Base-by-base conservation (phyloP, 1,139 yeast genomes). In the Yamadazyma songkhlaensis region DNA sequence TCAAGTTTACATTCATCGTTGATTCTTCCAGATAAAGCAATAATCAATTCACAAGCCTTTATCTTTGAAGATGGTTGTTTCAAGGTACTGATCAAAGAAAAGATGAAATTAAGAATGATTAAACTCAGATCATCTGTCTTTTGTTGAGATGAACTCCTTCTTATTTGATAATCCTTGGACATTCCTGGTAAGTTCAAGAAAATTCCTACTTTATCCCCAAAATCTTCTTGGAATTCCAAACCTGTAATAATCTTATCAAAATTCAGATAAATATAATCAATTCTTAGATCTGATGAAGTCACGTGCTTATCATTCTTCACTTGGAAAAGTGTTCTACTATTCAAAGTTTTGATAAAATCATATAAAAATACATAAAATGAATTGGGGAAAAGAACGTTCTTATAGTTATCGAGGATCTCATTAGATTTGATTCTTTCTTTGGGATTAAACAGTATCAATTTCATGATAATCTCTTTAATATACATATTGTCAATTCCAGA, bases 1-100 rank as follows among this genome's bases (percentile, higher is more conserved):
- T 92, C 97, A 32, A 92, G 65, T 53, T 89, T 90, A 14, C 83
- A 83, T 40, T 86, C 95, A 53, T 92, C 97, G 29, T 78, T 77
- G 3, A 88, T 67, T 42, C 80, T 74, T 53, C 87, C 96, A 1
- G 94, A 79, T 11, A 92, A 66, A 0, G 88, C 88, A 9, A 88
- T 57, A 3, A 92, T 73, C 39, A 90, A 59, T 50, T 89, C 94
- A 48, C 95, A 73, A 0, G 92, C 94, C 50, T 78, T 77, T 4
- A 84, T 57, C 47, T 88, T 74, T 22, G 83, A 77, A 0, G 74
- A 58, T 0, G 88, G 81, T 23, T 78, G 76, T 8, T 75, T 74
- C 0, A 89, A 72, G 38, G 85, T 78, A 44, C 89, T 72, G 24
- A 85, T 56, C 6, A 83, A 70, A 2, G 95, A 79, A 38, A 82